Evolutionary conservation across 805 yeast species (phyloP).

Genomic region (Maudiozyma pseudohumilis): DNA sequence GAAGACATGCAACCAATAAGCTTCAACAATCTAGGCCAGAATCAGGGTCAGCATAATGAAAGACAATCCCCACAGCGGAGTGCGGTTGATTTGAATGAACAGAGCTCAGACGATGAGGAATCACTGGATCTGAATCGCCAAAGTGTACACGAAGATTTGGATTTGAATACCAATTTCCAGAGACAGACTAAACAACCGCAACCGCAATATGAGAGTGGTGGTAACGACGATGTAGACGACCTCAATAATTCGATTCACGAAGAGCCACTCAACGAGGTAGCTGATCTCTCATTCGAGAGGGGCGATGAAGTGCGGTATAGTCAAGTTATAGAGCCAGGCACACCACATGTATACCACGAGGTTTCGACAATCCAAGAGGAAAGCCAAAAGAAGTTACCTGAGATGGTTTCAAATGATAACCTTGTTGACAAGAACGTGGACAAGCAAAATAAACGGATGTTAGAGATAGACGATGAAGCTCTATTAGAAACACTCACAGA

Average conservation of each 20-base stretch:
- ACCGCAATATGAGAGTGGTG: too few relatives aligned
- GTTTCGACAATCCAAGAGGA: constrained; percentile 29
- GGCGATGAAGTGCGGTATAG: constrained; percentile 27
- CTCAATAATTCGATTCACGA: constrained; percentile 12
- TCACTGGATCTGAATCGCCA: too few relatives aligned
- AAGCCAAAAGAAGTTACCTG: constrained; percentile 4
- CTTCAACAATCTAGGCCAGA: constrained; percentile 1
- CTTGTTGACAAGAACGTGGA: background rate
- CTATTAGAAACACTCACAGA: constrained; percentile 57
- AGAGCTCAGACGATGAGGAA: too few relatives aligned
- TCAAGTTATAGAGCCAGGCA: constrained; percentile 10
- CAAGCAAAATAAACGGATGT: constrained; percentile 4
- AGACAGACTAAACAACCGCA: too few relatives aligned
- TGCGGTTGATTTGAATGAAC: background rate
- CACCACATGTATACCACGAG: constrained; percentile 20
- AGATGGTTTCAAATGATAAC: constrained; percentile 1
- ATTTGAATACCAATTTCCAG: too few relatives aligned
- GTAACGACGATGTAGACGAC: constrained; percentile 5
- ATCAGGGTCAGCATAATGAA: background rate
- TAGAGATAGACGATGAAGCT: constrained; percentile 32
- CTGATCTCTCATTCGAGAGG: constrained; percentile 29
- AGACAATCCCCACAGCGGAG: background rate
- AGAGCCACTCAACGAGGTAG: constrained; percentile 7
- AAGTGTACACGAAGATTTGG: too few relatives aligned
- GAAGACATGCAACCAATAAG: constrained; percentile 7